Evolutionary conservation across 1,284 basidiomycete species (phyloP), one percentile per base, ranked within the genome.

Genomic region (Moesziomyces aphidis): DNA sequence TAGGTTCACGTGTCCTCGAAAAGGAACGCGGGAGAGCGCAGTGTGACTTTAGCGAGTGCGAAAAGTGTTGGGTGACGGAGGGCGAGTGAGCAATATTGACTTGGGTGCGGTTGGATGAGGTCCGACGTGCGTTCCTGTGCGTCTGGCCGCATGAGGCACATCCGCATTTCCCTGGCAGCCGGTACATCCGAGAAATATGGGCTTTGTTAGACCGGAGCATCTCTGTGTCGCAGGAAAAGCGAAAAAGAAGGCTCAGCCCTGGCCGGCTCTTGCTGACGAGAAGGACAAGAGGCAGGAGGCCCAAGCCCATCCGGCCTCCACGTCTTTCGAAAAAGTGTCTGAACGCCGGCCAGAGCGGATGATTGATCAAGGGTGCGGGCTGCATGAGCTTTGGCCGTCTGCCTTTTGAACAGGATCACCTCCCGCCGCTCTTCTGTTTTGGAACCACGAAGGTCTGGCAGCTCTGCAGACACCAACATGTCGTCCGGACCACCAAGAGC

Each of bases 401-500:
- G 31, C 31, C 31, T 34, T 10, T 4, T 13, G 31, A 34, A 13
- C 31, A 34, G 31, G 13, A 11, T 34, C 31, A 34, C 8, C 11
- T 34, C 31, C 31, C 13, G 11, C 9, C 31, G 13, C 31, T 34
- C 31, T 34, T 34, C 31, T 34, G 0, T 34, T 34, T 11, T 13
- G 2, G 2, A 10, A 34, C 13, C 31, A 13, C 31, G 13, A 34
- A 34, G 31, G 13, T 10, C 31, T 19, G 39, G 39, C 39, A 42
- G 17, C 39, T 42, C 39, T 42, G 39, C 17, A 42, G 39, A 17
- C 19, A 42, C 6, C 11, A 42, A 3, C 39, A 42, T 42, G 39
- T 42, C 39, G 39, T 17, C 39, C 39, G 39, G 17, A 19, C 39
- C 39, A 17, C 39, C 56, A 17, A 39, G 64, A 55, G 65, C 72